Percentiles rank a stretch among this genome's conserved stretches.
phyloP scores from a whole-genome alignment of 345 rosid genomes.

The Syzygium aromaticum region DNA sequence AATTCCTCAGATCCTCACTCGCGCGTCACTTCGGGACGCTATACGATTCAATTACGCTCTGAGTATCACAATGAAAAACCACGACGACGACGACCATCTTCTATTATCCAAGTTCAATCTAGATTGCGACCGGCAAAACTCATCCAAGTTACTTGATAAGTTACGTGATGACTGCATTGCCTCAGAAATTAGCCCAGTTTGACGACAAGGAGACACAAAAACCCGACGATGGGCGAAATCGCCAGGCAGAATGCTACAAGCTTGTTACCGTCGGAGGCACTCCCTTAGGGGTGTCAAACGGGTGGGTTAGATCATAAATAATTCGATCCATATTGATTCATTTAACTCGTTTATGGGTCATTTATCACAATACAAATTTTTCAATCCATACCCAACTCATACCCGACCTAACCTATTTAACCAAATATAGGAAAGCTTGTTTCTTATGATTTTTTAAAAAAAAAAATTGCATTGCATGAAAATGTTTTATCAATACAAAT shows the following conservation, averaged over 20 bases:
- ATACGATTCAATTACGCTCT: neutral
- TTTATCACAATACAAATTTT: too few species aligned
- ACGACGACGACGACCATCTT: neutral
- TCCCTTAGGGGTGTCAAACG: too few species aligned
- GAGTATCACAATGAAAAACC: neutral
- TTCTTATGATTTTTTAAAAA: too few species aligned
- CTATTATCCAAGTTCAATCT: neutral
- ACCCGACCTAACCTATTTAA: too few species aligned
- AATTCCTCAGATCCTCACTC: neutral
- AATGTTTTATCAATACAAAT: too few species aligned
- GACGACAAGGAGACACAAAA: too few species aligned
- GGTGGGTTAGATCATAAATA: too few species aligned
- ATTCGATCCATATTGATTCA: too few species aligned
- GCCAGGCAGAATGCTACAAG: neutral
- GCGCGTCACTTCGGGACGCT: neutral
- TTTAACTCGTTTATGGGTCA: too few species aligned
- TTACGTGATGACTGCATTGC: neutral
- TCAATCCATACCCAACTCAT: too few species aligned
- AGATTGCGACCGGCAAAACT: neutral
- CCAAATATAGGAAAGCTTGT: too few species aligned
- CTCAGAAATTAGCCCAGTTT: neutral
- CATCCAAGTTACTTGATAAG: neutral
- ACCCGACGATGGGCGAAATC: neutral
- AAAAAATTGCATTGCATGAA: too few species aligned
- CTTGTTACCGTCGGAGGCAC: neutral